phyloP scores from a whole-genome alignment of 2,329 filamentous ascomycete genomes.

The Ascochyta fabae region DNA sequence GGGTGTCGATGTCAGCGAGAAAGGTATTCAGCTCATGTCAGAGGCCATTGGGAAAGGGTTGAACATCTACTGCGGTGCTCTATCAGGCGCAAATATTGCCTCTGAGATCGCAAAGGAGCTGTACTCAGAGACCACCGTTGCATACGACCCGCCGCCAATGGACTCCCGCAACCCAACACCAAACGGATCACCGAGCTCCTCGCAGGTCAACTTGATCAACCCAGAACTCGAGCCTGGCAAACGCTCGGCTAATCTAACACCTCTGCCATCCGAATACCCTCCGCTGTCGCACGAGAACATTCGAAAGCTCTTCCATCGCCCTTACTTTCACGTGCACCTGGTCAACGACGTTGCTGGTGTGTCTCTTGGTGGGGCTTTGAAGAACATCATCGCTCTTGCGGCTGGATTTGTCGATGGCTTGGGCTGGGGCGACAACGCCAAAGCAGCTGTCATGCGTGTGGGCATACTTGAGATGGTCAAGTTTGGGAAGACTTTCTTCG shows the following conservation, averaged over 20 bases:
- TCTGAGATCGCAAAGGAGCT: conserved; percentile 94
- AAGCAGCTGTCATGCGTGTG: conserved; percentile 97
- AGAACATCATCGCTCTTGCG: conserved; percentile 94
- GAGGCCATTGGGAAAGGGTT: conserved; percentile 91
- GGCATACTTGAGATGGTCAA: conserved; percentile 95
- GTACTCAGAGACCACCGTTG: conserved; percentile 96
- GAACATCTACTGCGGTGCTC: conserved; percentile 94
- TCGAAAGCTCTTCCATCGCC: conserved; percentile 87
- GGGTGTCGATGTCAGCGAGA: conserved; percentile 89
- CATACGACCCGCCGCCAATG: conserved; percentile 89
- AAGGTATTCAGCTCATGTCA: conserved; percentile 87
- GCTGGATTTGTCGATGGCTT: conserved; percentile 94
- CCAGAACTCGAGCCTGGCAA: conserved; percentile 57
- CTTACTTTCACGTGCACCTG: conserved; percentile 96
- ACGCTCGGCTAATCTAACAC: conserved; percentile 74
- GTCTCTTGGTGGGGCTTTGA: conserved; percentile 90
- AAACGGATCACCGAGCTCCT: conserved; percentile 55
- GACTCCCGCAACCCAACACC: conserved; percentile 79
- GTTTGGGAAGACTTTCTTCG: conserved; percentile 94
- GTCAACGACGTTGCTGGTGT: conserved; percentile 96
- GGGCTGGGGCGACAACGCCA: conserved; percentile 98
- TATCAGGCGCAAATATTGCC: conserved; percentile 96
- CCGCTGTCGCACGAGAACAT: conserved; percentile 84
- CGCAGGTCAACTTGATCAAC: conserved; percentile 60
- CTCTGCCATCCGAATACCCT: conserved; percentile 82